phyloP scores from a whole-genome alignment of 495 filamentous ascomycete genomes.

The Choiromyces venosus region DNA sequence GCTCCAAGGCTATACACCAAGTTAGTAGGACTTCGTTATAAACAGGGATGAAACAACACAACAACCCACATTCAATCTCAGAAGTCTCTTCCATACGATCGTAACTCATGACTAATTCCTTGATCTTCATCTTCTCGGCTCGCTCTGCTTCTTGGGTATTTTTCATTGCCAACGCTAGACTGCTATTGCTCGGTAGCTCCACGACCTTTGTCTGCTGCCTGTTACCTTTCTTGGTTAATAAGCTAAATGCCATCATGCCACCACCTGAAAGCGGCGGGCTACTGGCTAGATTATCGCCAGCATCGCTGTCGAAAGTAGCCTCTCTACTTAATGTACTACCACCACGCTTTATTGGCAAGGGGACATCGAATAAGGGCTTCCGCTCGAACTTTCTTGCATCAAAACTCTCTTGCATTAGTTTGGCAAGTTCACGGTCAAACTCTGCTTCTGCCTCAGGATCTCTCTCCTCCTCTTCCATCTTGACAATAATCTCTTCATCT shows the following conservation, averaged over 20 bases:
- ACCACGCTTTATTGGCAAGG: conserved; percentile 77
- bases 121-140: conserved; percentile 96
- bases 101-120: conserved; percentile 92
- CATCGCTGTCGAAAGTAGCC: conserved; percentile 48
- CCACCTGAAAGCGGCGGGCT: conserved; percentile 45
- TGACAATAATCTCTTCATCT: conserved; percentile 77
- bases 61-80: conserved; percentile 53
- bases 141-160: conserved; percentile 89
- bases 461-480: conserved; percentile 77
- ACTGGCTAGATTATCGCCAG: conserved; percentile 22
- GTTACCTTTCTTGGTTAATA: conserved; percentile 94
- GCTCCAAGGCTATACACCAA: conserved; percentile 38
- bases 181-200: conserved; percentile 89
- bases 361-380: conserved; percentile 87
- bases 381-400: conserved; percentile 92
- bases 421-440: conserved; percentile 95
- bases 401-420: conserved; percentile 96
- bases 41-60: conserved; percentile 47
- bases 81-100: conserved; percentile 77
- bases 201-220: conserved; percentile 91
- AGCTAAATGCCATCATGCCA: conserved; percentile 82
- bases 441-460: conserved; percentile 94
- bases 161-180: conserved; percentile 91
- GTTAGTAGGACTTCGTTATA: conserved; percentile 48
- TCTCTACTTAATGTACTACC: conserved; percentile 49